Evolutionary conservation across 2,329 filamentous ascomycete genomes (phyloP).

Genomic region (Aspergillus brasiliensis): DNA sequence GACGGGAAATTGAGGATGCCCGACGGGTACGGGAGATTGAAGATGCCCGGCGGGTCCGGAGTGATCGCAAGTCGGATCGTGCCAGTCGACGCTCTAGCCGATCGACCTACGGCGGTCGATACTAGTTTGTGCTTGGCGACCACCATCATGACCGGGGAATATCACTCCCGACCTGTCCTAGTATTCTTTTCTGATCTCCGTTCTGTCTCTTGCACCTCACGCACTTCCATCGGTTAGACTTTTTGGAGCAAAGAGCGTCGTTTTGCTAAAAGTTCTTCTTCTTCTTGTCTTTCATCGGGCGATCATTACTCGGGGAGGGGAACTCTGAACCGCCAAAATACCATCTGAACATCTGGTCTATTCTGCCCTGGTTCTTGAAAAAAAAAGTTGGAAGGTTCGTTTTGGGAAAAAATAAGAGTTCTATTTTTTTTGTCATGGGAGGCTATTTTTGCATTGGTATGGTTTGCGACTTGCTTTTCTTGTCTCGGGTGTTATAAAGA

Average conservation of each 20-base stretch:
- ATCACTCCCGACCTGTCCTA: neutral
- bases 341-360: neutral
- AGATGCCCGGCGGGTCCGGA: conserved; percentile 34
- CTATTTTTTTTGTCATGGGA: conserved; percentile 20
- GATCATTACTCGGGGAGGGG: conserved; percentile 14
- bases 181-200: neutral
- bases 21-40: conserved; percentile 33
- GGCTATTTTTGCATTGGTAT: conserved; percentile 21
- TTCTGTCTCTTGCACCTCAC: neutral
- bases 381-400: conserved; percentile 21
- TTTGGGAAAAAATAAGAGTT: conserved; percentile 2
- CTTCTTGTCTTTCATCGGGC: conserved; percentile 19
- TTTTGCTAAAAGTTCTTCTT: conserved; percentile 13
- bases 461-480: conserved; percentile 12
- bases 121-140: conserved; percentile 7
- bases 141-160: neutral
- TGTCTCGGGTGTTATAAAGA: conserved; percentile 19
- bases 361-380: conserved; percentile 12
- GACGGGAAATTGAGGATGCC: conserved; percentile 35
- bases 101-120: conserved; percentile 38
- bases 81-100: conserved; percentile 41
- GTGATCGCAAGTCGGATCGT: conserved; percentile 41
- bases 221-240: conserved; percentile 1
- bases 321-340: conserved; percentile 10
- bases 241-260: conserved; percentile 1